These are phyloP conservation scores for Hericium erinaceus DNA, from an alignment of 768 basidiomycete species.

Conservation along the genomic window DNA sequence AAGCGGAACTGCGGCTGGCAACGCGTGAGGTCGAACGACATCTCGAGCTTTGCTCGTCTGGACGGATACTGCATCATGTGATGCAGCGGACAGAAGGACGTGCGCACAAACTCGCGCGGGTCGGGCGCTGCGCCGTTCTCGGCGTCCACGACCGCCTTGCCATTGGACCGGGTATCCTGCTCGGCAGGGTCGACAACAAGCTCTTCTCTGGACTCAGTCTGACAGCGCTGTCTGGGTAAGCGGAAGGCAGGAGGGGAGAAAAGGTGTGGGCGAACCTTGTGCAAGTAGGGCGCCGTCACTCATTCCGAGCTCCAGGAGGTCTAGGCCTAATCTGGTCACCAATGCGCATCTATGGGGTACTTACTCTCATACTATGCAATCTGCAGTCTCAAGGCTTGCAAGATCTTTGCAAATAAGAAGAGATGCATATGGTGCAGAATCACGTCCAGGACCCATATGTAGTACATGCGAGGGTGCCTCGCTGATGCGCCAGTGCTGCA, in stretches of 20 bases:
- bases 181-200: slow-evolving; percentile 18
- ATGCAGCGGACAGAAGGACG: slow-evolving; percentile 35
- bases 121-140: slow-evolving; percentile 17
- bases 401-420: too few species aligned
- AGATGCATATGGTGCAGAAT: too few species aligned
- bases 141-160: slow-evolving; percentile 18
- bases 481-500: too few species aligned
- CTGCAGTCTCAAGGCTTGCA: too few species aligned
- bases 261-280: slow-evolving; percentile 23
- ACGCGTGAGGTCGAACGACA: slow-evolving; percentile 41
- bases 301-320: too few species aligned
- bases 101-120: slow-evolving; percentile 27
- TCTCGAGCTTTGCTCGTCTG: slow-evolving; percentile 39
- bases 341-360: too few species aligned
- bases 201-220: slow-evolving; percentile 26
- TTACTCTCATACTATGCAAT: too few species aligned
- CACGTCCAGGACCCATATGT: too few species aligned
- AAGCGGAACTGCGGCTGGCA: slow-evolving; percentile 37
- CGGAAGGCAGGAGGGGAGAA: neutral
- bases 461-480: too few species aligned
- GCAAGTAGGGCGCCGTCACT: slow-evolving; percentile 15
- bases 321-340: too few species aligned
- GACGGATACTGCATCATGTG: slow-evolving; percentile 34
- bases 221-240: slow-evolving; percentile 26
- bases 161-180: slow-evolving; percentile 10